A percentile compares a stretch with the other conserved stretches of the same genome.
These are phyloP conservation scores for Byssoonygena ceratinophila DNA, from an alignment of 2,329 filamentous ascomycete genomes.

Conservation along the genomic window DNA sequence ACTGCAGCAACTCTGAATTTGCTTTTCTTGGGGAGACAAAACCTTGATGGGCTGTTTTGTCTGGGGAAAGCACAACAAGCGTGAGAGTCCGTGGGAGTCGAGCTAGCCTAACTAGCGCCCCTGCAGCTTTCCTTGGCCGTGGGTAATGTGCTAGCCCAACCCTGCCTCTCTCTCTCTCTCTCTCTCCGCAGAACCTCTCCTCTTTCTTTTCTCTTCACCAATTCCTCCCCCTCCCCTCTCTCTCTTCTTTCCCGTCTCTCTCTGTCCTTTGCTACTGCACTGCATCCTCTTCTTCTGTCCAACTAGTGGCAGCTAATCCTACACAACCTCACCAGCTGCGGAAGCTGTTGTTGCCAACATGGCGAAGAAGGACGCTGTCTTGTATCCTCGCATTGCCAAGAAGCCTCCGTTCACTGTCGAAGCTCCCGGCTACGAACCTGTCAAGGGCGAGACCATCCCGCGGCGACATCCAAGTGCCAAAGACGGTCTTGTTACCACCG, in stretches of 20 bases:
- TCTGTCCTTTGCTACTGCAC: background rate
- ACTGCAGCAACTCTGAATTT: background rate
- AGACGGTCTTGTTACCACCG: slow-evolving; percentile 56
- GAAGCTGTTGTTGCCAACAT: slow-evolving; percentile 15
- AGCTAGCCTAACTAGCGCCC: background rate
- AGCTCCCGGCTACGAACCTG: slow-evolving; percentile 54
- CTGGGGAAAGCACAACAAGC: slow-evolving; percentile 2
- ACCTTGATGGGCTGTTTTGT: background rate
- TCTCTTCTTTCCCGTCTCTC: slow-evolving; percentile 11
- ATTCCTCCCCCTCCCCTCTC: background rate
- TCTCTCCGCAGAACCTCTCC: slow-evolving; percentile 1
- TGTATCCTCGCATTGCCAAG: slow-evolving; percentile 47
- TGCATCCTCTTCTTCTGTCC: background rate
- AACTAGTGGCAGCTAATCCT: background rate
- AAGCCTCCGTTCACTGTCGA: slow-evolving; percentile 67
- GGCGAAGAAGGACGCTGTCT: slow-evolving; percentile 23
- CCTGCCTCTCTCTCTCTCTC: background rate
- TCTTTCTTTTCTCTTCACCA: background rate
- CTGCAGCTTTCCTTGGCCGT: slow-evolving; percentile 4
- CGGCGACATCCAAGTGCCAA: slow-evolving; percentile 62
- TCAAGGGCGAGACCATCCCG: slow-evolving; percentile 73
- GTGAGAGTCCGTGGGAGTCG: too few species aligned
- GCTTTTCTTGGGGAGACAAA: background rate
- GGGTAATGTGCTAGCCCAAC: background rate
- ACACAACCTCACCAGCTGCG: background rate